Base-by-base conservation (phyloP, 129 eudicot species). In the Artemisia argyi region DNA sequence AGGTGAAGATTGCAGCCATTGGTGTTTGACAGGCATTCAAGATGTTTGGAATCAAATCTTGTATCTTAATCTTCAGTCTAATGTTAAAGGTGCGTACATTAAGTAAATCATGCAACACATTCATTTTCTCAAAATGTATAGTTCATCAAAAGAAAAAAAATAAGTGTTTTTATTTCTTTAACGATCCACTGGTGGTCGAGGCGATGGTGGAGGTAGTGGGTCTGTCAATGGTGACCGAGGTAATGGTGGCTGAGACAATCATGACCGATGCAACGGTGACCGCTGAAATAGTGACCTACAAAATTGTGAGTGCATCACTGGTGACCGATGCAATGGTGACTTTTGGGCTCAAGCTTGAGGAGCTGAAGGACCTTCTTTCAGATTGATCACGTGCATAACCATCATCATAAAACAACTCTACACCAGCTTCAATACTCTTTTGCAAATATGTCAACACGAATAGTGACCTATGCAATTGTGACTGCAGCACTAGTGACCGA, bases 11-110 rank as follows among this genome's bases (percentile, higher is more conserved):
- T 20, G 22, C 22, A 20, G 0, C 22, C 22, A 20, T 20, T 20
- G 22, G 22, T 0, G 22, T 20, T 20, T 0, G 22, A 20, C 99
- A 50, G 99, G 99, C 5, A 87, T 94, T 65, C 99, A 97, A 2
- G 99, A 94, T 81, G 85, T 80, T 14, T 94, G 99, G 99, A 94
- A 94, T 49, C 88, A 90, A 73, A 71, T 75, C 53, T 93, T 20
- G 22, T 20, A 20, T 20, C 22, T 20, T 20, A 20, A 20, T 20
- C 22, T 20, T 76, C 89, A 74, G 54, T 86, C 78, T 24, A 61
- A 39, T 17, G 54, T 69, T 64, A 47, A 61, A 26, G 65, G 28
- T 17, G 67, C 35, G 62, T 76, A 61, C 48, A 44, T 49, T n/a
- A 54, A 75, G 62, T 61, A 76, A 66, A 16, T 51, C 22, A 32